phyloP scores from a whole-genome alignment of 805 yeast genomes.

The Myxozyma lipomycoides region DNA sequence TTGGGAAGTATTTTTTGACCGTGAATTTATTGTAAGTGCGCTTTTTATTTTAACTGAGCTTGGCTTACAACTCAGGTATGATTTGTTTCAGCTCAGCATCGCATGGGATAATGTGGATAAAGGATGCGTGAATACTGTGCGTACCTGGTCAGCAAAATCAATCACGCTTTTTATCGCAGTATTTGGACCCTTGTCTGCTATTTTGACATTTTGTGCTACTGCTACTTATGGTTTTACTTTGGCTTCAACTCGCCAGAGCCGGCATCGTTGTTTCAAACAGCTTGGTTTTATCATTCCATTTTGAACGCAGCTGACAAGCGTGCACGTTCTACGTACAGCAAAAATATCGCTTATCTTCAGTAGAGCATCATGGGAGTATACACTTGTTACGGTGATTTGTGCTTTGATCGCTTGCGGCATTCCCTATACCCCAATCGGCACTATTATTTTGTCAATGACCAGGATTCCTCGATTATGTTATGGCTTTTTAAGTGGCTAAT shows the following conservation, averaged over 20 bases:
- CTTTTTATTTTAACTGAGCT: not conserved
- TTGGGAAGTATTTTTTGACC: slow-evolving; percentile 25
- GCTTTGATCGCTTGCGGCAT: slow-evolving; percentile 18
- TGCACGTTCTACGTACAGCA: slow-evolving; percentile 28
- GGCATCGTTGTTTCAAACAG: slow-evolving; percentile 24
- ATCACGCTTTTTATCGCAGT: slow-evolving; percentile 23
- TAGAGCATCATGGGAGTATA: slow-evolving; percentile 25
- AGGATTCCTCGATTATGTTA: slow-evolving; percentile 27
- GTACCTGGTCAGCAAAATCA: slow-evolving; percentile 26
- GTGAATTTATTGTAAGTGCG: slow-evolving; percentile 15
- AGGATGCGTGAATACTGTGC: slow-evolving; percentile 19
- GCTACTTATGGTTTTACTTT: slow-evolving; percentile 20
- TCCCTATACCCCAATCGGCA: slow-evolving; percentile 27
- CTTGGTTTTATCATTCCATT: slow-evolving; percentile 26
- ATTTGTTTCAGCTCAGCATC: slow-evolving; percentile 26
- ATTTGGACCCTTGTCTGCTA: slow-evolving; percentile 24
- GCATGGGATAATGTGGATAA: slow-evolving; percentile 28
- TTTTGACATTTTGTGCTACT: slow-evolving; percentile 22
- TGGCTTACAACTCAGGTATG: slow-evolving; percentile 4
- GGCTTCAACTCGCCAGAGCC: slow-evolving; percentile 21
- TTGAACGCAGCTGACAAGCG: slow-evolving; percentile 24
- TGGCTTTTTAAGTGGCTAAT: slow-evolving; percentile 18
- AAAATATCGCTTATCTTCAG: slow-evolving; percentile 26
- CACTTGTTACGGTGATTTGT: slow-evolving; percentile 12
- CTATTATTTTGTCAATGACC: slow-evolving; percentile 20